Conservation (phyloP, 2,329 filamentous ascomycete species). For the Aspergillus calidoustus region DNA sequence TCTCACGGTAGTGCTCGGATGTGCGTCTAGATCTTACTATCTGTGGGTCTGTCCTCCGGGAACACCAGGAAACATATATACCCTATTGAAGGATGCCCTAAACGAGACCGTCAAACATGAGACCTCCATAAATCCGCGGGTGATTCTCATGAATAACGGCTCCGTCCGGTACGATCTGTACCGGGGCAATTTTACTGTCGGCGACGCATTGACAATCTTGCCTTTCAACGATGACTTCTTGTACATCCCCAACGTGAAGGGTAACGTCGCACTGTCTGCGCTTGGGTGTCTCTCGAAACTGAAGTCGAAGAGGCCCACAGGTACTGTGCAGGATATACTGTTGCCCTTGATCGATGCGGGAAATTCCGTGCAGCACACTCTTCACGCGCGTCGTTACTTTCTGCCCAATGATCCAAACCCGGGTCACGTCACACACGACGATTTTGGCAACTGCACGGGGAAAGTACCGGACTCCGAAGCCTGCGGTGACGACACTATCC, state of each 20-base stretch:
- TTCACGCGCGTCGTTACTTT: not conserved
- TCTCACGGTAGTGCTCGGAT: not conserved
- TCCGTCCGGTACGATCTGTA: not conserved
- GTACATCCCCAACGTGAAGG: not conserved
- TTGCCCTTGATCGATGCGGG: not conserved
- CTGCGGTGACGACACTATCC: not conserved
- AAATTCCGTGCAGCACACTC: not conserved
- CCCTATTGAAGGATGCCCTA: not conserved
- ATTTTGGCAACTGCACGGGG: not conserved
- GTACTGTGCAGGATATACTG: not conserved
- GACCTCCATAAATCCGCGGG: not conserved
- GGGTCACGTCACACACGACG: not conserved
- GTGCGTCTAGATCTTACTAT: conserved; percentile 6
- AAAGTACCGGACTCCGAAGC: not conserved
- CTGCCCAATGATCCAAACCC: not conserved
- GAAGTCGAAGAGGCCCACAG: not conserved
- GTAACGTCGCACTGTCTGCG: not conserved
- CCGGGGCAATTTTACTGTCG: not conserved
- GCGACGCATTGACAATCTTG: not conserved
- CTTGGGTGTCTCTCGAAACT: not conserved
- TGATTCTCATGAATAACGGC: not conserved
- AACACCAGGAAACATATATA: not conserved
- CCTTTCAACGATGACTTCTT: not conserved
- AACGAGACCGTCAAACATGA: not conserved
- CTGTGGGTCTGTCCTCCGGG: not conserved